These are phyloP conservation scores for Puccinia triticina DNA, from an alignment of 1,284 basidiomycete genomes.

Conservation along the genomic window DNA sequence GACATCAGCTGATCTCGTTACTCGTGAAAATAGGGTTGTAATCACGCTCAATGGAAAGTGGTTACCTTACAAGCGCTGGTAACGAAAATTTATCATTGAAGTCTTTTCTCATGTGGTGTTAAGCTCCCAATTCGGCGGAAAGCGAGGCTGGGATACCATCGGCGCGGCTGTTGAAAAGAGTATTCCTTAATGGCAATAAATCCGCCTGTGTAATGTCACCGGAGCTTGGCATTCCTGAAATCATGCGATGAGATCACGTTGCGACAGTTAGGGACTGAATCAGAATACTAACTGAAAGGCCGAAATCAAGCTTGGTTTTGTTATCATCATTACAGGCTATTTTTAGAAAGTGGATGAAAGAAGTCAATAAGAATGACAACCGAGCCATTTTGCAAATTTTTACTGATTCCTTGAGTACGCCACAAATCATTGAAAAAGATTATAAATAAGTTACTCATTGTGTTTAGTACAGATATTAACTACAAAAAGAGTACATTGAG, in stretches of 20 bases:
- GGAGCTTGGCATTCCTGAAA: not conserved
- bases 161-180: not conserved
- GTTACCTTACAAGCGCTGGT: conserved; percentile 38
- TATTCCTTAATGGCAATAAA: not conserved
- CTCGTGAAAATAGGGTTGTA: conserved; percentile 10
- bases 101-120: not conserved
- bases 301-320: not conserved
- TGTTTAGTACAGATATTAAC: not conserved
- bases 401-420: no score
- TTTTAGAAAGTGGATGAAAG: no score
- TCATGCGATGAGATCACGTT: not conserved
- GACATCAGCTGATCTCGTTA: not conserved
- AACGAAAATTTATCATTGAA: not conserved
- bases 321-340: no score
- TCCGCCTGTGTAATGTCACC: not conserved
- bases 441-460: not conserved
- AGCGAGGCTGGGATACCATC: not conserved
- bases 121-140: no score
- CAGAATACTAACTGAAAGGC: not conserved
- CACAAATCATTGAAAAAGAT: no score
- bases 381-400: no score
- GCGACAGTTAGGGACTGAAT: no score
- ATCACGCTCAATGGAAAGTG: conserved; percentile 46
- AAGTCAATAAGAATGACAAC: no score
- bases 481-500: not conserved